Evolutionary conservation across 176 grass and related monocot genomes (phyloP).

Genomic region (Rhynchospora breviuscula): DNA sequence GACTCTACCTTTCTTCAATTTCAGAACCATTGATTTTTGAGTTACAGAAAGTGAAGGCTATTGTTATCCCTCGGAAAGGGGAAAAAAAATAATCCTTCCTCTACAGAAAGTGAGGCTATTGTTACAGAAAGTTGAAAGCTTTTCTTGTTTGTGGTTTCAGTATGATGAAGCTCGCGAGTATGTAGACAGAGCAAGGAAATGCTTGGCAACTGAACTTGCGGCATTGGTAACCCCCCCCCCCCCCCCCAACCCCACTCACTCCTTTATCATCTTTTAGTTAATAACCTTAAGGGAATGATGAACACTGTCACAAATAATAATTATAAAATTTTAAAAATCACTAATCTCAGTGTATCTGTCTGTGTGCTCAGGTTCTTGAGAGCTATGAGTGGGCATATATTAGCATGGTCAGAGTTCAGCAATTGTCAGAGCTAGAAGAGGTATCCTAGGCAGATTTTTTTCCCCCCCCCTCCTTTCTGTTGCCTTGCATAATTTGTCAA

Average conservation of each 20-base stretch:
- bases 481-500: not conserved
- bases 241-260: not conserved
- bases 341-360: conserved; percentile 15
- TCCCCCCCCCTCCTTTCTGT: too few species aligned
- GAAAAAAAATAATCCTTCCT: too few species aligned
- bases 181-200: conserved; percentile 90
- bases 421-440: conserved; percentile 96
- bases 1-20: not conserved
- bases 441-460: conserved; percentile 21
- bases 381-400: conserved; percentile 97
- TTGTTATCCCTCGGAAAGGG: not conserved
- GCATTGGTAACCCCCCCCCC: conserved; percentile 53
- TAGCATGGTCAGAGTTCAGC: conserved; percentile 98
- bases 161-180: conserved; percentile 74
- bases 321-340: not conserved
- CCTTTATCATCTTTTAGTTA: not conserved
- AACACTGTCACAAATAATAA: not conserved
- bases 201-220: conserved; percentile 93
- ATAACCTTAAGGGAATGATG: not conserved
- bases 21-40: not conserved
- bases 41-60: not conserved
- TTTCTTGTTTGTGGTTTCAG: conserved; percentile 37
- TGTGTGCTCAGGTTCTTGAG: conserved; percentile 67
- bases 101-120: too few species aligned
- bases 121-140: not conserved